Evolutionary conservation across 768 basidiomycete species (phyloP).

Genomic region (Pluteus cervinus): DNA sequence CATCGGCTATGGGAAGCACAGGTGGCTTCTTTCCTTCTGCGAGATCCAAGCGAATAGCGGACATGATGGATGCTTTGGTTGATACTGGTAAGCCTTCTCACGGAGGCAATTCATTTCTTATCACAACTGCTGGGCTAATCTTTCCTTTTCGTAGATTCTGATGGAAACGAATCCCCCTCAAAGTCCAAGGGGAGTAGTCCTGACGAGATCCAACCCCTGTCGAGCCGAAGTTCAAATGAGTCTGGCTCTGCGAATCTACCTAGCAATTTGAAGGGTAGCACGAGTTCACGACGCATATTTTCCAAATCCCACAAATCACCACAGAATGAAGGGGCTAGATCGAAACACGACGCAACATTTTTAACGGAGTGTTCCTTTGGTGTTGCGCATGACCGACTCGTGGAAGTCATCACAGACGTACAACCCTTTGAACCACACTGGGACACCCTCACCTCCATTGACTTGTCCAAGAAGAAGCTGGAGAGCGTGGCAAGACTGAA

Average conservation of each 20-base stretch:
- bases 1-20: constrained; percentile 12
- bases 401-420: constrained; percentile 90
- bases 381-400: constrained; percentile 85
- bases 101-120: constrained; percentile 10
- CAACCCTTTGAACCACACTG: constrained; percentile 94
- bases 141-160: constrained; percentile 23
- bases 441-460: constrained; percentile 73
- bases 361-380: constrained; percentile 97
- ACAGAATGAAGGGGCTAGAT: too few relatives aligned
- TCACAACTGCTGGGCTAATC: constrained; percentile 8
- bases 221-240: constrained; percentile 32
- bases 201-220: constrained; percentile 43
- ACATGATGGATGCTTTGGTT: constrained; percentile 72
- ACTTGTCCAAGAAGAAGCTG: constrained; percentile 65
- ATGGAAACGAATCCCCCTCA: constrained; percentile 49
- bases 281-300: too few relatives aligned
- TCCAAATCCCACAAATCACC: constrained; percentile 38
- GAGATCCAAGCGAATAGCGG: constrained; percentile 75
- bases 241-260: constrained; percentile 15
- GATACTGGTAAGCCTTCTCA: constrained; percentile 52
- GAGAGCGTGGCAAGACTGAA: constrained; percentile 81
- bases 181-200: constrained; percentile 50
- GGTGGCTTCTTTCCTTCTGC: constrained; percentile 46
- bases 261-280: constrained; percentile 27
- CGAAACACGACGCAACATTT: constrained; percentile 47